Conservation (phyloP, 2,329 filamentous ascomycete species). For the Cladosporium sp. region DNA sequence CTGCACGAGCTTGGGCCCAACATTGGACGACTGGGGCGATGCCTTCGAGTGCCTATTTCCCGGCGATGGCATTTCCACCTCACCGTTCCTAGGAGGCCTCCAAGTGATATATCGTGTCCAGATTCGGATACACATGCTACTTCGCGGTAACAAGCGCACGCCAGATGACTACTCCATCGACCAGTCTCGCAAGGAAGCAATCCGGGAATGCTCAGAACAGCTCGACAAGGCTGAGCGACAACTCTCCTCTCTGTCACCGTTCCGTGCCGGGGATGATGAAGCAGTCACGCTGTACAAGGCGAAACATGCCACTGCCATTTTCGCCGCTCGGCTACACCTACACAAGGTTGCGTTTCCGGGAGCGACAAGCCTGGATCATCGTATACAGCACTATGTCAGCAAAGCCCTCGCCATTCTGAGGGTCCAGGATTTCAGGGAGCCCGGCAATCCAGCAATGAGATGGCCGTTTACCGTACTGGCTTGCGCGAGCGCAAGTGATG, state of each 20-base stretch:
- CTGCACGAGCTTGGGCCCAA: not conserved
- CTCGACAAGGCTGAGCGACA: not conserved
- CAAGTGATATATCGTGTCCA: constrained; percentile 25
- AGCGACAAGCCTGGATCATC: constrained; percentile 3
- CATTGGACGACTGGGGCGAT: constrained; percentile 20
- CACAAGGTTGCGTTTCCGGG: constrained; percentile 21
- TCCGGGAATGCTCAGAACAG: not conserved
- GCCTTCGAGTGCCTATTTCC: constrained; percentile 17
- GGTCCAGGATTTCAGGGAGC: constrained; percentile 11
- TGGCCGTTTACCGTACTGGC: constrained; percentile 27
- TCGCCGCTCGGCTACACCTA: constrained; percentile 23
- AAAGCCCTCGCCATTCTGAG: not conserved
- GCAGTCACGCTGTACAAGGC: constrained; percentile 19
- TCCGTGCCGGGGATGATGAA: not conserved
- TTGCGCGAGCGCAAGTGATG: constrained; percentile 21
- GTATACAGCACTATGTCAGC: constrained; percentile 7
- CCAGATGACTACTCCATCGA: not conserved
- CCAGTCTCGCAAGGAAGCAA: not conserved
- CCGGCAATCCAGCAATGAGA: constrained; percentile 24
- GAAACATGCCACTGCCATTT: constrained; percentile 23
- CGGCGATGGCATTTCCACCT: constrained; percentile 17
- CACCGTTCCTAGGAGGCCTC: constrained; percentile 25
- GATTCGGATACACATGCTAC: constrained; percentile 20
- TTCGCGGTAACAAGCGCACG: constrained; percentile 14
- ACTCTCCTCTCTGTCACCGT: not conserved